Conservation (phyloP, 1,284 basidiomycete genomes). For the Kalmanozyma brasiliensis region DNA sequence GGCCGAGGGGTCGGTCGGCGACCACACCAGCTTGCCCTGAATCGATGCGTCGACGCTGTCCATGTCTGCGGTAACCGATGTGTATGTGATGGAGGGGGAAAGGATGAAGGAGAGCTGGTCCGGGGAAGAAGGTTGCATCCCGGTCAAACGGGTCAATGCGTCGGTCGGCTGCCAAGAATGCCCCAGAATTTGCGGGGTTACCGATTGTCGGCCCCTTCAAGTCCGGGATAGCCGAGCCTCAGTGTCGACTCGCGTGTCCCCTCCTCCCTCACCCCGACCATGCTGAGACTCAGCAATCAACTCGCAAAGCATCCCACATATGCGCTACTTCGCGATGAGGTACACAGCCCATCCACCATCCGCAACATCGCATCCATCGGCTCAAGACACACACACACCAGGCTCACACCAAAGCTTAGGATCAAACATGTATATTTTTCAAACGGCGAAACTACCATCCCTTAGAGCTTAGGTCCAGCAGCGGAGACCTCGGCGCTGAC, state of each 20-base stretch:
- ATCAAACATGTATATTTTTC: slow-evolving; percentile 10
- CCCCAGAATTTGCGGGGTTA: slow-evolving; percentile 27
- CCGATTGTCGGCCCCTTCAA: slow-evolving; percentile 9
- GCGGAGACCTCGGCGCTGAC: slow-evolving; percentile 59
- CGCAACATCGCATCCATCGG: too few species aligned
- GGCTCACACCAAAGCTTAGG: background rate
- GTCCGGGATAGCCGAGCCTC: slow-evolving; percentile 28
- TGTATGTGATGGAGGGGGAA: background rate
- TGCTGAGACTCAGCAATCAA: too few species aligned
- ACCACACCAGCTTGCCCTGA: slow-evolving; percentile 62
- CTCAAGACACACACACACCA: background rate
- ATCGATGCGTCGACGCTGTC: slow-evolving; percentile 24
- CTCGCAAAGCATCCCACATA: slow-evolving; percentile 1
- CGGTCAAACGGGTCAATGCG: too few species aligned
- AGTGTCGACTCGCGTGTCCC: too few species aligned
- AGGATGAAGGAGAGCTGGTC: background rate
- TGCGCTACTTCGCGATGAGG: too few species aligned
- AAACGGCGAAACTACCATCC: background rate
- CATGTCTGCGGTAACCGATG: slow-evolving; percentile 15
- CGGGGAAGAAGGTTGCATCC: too few species aligned
- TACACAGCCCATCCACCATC: too few species aligned
- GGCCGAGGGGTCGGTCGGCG: slow-evolving; percentile 71
- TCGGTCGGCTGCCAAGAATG: background rate
- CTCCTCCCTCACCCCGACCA: too few species aligned
- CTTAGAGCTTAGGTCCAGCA: slow-evolving; percentile 58